Evolutionary conservation across 73 alveolate genomes (phyloP).

Genomic region (Tetrahymena malaccensis): DNA sequence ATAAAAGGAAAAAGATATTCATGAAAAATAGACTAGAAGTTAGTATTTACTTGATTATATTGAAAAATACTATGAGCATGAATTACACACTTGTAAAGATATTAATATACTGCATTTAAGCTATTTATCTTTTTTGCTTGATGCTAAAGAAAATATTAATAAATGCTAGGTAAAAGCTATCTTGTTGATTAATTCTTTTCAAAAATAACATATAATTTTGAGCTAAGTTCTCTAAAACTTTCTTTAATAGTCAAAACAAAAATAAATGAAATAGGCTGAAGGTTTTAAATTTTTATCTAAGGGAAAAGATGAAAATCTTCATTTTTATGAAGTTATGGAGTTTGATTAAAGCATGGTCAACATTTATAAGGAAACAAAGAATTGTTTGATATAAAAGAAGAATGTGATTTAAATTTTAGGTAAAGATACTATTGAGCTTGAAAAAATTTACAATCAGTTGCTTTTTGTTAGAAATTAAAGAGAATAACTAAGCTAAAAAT

Average conservation of each 20-base stretch:
- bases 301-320: background rate
- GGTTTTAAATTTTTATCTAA: background rate
- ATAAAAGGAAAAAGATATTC: background rate
- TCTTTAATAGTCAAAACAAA: background rate
- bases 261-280: background rate
- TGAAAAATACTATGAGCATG: background rate
- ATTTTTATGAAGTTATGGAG: background rate
- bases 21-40: background rate
- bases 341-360: background rate
- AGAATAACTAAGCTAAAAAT: background rate
- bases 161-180: background rate
- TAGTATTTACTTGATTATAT: background rate
- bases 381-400: background rate
- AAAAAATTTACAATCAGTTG: background rate
- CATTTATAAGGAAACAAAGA: background rate
- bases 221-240: background rate
- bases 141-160: background rate
- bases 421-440: background rate
- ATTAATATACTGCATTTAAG: background rate
- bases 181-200: background rate
- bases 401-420: background rate
- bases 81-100: background rate
- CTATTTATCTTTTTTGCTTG: background rate
- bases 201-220: background rate
- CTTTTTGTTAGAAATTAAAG: background rate